Evolutionary conservation across 306 rosid species (phyloP), one percentile per base, ranked within the genome.

Genomic region (Acacia acuminata): DNA sequence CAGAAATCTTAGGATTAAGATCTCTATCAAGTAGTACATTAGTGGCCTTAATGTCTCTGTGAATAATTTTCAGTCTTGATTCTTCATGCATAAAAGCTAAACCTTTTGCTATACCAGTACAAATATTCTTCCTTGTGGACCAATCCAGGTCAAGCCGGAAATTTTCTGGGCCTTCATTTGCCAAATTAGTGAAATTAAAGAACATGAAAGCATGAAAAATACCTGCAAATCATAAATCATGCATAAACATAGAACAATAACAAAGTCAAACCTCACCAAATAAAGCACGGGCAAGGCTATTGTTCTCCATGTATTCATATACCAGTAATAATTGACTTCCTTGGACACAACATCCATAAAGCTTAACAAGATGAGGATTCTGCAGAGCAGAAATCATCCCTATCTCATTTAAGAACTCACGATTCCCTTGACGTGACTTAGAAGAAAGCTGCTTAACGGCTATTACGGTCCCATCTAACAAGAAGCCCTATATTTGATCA

Each of bases 111-210:
- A 90, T 83, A 25, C 94, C 90, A 24, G 86, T 7, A 58, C 91
- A 92, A 0, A 92, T 92, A 42, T 78, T 89, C 8, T 82, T 71
- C 68, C 94, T 90, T 47, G 88, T 90, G 65, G 84, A 50, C 97
- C 91, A 92, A 84, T 89, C 84, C 76, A 92, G 42, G 10, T 77
- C 70, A 14, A 86, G 53, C 24, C 15, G 43, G 13, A 30, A 27
- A 63, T 79, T 80, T 68, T 34, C 77, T 11, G 42, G 44, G 56
- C 82, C 88, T 88, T 75, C 20, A 67, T 63, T 77, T 61, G n/a
- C 40, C 51, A 63, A 22, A 56, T 20, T 20, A 56, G 27, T n/a
- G 63, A 2, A n/a, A 7, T 56, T 56, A 56, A 56, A n/a, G 27
- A 56, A 20, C 13, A n/a, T 56, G 27, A 8, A n/a, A 56, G 63